A percentile compares a stretch with the other conserved stretches of the same genome.
These are phyloP conservation scores for Colletotrichum gigasporum DNA, from an alignment of 2,329 filamentous ascomycete genomes.

Conservation along the genomic window DNA sequence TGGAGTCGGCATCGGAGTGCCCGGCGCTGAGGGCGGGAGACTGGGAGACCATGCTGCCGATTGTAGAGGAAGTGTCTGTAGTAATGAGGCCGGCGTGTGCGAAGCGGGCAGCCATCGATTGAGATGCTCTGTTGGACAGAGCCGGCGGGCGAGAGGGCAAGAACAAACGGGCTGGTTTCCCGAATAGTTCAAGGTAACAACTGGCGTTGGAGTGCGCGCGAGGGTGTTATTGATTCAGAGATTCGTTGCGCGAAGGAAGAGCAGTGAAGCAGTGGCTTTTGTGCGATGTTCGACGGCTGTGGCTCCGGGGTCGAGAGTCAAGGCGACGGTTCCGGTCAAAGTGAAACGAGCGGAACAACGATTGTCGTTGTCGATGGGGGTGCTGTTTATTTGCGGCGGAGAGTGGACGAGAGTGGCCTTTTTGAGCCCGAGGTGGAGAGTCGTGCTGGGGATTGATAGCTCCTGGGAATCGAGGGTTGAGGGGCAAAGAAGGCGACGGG, in stretches of 20 bases:
- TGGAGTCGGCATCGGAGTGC: constrained; percentile 31
- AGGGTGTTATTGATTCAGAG: neutral
- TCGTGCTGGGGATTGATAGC: constrained; percentile 2
- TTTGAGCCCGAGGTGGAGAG: constrained; percentile 22
- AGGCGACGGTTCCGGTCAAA: neutral
- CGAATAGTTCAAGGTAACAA: neutral
- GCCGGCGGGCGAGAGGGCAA: neutral
- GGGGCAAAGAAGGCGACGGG: neutral
- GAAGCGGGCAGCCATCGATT: constrained; percentile 27
- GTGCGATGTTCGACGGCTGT: neutral
- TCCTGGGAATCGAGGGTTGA: neutral
- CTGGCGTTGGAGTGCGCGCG: neutral
- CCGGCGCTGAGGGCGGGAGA: constrained; percentile 22
- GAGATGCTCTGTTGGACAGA: constrained; percentile 13
- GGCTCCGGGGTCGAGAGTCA: neutral
- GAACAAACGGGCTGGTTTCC: neutral
- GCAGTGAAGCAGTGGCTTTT: neutral
- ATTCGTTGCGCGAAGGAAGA: neutral
- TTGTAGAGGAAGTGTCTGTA: constrained; percentile 26
- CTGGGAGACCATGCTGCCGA: constrained; percentile 27
- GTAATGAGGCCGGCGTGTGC: constrained; percentile 13
- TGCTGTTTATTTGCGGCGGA: neutral
- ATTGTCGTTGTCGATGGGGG: neutral
- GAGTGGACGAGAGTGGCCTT: constrained; percentile 10
- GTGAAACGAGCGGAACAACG: constrained; percentile 21